A percentile compares a stretch with the other conserved stretches of the same genome.
Conservation (phyloP, 1,284 basidiomycete genomes). For the Vanrija sp. region DNA sequence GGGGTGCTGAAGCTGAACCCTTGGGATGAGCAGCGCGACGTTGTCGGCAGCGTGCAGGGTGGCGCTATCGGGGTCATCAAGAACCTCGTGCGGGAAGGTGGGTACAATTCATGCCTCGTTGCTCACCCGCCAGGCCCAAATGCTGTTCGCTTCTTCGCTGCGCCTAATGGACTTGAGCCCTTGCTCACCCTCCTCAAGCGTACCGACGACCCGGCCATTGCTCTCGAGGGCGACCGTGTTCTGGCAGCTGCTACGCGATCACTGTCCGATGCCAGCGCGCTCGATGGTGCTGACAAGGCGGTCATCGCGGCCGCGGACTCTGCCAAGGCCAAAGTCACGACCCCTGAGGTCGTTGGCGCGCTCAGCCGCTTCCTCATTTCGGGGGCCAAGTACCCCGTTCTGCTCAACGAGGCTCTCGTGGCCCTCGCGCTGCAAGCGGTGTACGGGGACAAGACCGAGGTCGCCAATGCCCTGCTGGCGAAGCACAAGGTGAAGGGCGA, state of each 20-base stretch:
- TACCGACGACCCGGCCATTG: conserved; percentile 74
- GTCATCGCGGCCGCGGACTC: too few relatives aligned
- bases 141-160: conserved; percentile 14
- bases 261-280: too few relatives aligned
- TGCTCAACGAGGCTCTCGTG: conserved; percentile 86
- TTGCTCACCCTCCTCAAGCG: conserved; percentile 71
- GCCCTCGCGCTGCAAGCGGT: conserved; percentile 67
- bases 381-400: conserved; percentile 72
- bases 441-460: conserved; percentile 39
- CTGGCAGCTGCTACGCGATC: too few relatives aligned
- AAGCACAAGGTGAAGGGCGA: neutral
- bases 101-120: neutral
- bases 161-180: conserved; percentile 52
- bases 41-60: conserved; percentile 79
- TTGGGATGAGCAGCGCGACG: conserved; percentile 67
- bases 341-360: conserved; percentile 52
- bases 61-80: conserved; percentile 83
- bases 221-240: conserved; percentile 64
- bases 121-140: conserved; percentile 7
- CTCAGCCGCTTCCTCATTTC: conserved; percentile 69
- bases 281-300: too few relatives aligned
- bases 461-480: neutral
- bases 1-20: conserved; percentile 63
- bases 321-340: too few relatives aligned
- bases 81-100: conserved; percentile 55